Conservation (phyloP, 768 basidiomycete species). For the Mycena olivaceomarginata region DNA sequence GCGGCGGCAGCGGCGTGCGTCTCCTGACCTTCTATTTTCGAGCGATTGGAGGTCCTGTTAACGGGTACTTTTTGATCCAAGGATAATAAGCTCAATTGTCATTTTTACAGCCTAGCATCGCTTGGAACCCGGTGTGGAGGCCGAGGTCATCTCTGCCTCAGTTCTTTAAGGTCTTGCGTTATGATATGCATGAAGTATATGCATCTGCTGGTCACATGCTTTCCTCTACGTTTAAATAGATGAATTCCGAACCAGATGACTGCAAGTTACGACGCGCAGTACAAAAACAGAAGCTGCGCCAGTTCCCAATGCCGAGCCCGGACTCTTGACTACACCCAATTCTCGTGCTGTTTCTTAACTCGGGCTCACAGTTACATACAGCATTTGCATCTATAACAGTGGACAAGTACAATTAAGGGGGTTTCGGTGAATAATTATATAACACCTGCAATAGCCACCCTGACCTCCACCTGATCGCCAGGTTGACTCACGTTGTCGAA, state of each 20-base stretch:
- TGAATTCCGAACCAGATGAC: background rate
- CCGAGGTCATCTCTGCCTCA: background rate
- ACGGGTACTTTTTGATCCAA: background rate
- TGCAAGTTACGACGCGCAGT: background rate
- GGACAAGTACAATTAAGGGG: background rate
- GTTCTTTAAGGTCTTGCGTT: background rate
- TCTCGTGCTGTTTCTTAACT: background rate
- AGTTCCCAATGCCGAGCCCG: background rate
- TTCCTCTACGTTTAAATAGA: background rate
- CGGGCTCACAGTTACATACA: background rate
- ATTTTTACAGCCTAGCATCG: conserved; percentile 10
- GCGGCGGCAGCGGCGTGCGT: background rate
- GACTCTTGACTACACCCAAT: background rate
- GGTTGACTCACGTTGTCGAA: conserved; percentile 8
- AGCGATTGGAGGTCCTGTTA: background rate
- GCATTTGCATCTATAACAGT: background rate
- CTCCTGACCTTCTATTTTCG: background rate
- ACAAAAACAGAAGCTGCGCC: background rate
- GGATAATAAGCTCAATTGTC: background rate
- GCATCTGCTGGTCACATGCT: background rate
- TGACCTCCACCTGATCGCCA: conserved; percentile 8
- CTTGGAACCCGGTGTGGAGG: conserved; percentile 7
- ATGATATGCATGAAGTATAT: background rate
- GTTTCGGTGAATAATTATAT: background rate
- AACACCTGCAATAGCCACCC: conserved; percentile 10